These are phyloP conservation scores for Setomelanomma holmii DNA, from an alignment of 2,329 filamentous ascomycete genomes.

Conservation along the genomic window DNA sequence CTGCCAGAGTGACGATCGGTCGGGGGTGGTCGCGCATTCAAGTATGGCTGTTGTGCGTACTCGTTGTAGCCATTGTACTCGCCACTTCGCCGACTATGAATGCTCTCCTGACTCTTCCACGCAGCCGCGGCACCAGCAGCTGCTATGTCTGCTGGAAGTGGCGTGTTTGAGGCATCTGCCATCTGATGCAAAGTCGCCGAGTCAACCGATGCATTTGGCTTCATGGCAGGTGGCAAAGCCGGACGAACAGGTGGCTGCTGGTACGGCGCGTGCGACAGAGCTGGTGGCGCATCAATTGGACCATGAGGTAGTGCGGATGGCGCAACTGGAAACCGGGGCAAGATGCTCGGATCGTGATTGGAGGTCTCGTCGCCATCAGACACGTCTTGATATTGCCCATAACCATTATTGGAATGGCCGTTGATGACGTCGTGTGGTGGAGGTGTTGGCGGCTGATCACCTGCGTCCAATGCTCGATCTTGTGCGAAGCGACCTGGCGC, in stretches of 20 bases:
- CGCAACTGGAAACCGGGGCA: slow-evolving; percentile 46
- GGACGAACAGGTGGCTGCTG: slow-evolving; percentile 73
- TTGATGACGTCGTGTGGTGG: slow-evolving; percentile 47
- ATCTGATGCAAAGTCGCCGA: slow-evolving; percentile 81
- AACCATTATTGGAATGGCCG: slow-evolving; percentile 22
- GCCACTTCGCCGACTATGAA: slow-evolving; percentile 40
- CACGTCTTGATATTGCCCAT: slow-evolving; percentile 31
- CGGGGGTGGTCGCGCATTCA: slow-evolving; percentile 60
- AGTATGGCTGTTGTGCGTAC: slow-evolving; percentile 26
- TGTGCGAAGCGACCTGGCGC: slow-evolving; percentile 51
- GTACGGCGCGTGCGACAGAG: slow-evolving; percentile 77
- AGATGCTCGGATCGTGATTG: slow-evolving; percentile 31
- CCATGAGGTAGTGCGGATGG: slow-evolving; percentile 64
- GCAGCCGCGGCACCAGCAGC: slow-evolving; percentile 50
- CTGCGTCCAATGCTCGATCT: slow-evolving; percentile 38
- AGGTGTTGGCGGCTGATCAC: slow-evolving; percentile 50
- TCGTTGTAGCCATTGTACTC: slow-evolving; percentile 34
- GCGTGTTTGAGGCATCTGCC: slow-evolving; percentile 69
- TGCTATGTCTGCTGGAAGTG: slow-evolving; percentile 42
- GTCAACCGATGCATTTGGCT: slow-evolving; percentile 84
- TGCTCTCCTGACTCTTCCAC: slow-evolving; percentile 46
- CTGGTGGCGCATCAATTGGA: slow-evolving; percentile 79
- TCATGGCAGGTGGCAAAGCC: slow-evolving; percentile 75
- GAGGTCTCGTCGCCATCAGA: slow-evolving; percentile 41
- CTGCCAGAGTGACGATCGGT: slow-evolving; percentile 56